Conservation (phyloP, 2,329 filamentous ascomycete genomes). For the Mycogone perniciosa region DNA sequence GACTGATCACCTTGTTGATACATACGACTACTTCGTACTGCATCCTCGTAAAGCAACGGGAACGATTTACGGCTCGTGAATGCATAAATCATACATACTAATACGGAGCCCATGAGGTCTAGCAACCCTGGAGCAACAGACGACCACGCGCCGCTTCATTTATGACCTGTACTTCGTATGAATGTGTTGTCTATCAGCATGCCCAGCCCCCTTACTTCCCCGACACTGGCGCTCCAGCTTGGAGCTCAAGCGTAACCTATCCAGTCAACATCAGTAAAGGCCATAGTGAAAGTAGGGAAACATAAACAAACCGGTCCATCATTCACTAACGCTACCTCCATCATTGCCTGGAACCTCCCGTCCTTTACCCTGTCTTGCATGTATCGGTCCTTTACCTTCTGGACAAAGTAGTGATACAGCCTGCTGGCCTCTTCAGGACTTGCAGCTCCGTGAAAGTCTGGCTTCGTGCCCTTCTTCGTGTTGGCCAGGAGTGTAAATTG, state of each 20-base stretch:
- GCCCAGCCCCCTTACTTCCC: conserved; percentile 1
- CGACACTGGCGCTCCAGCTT: conserved; percentile 18
- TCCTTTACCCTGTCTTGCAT: conserved; percentile 73
- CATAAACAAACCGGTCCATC: conserved; percentile 57
- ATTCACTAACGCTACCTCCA: conserved; percentile 91
- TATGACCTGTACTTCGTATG: too few species aligned
- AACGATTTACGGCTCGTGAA: too few species aligned
- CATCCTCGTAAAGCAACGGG: too few species aligned
- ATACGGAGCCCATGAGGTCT: too few species aligned
- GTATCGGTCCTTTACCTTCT: conserved; percentile 68
- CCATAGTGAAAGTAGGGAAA: not conserved
- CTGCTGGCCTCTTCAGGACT: conserved; percentile 69
- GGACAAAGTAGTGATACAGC: conserved; percentile 79
- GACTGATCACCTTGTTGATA: too few species aligned
- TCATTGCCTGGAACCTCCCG: conserved; percentile 98
- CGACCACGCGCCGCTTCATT: too few species aligned
- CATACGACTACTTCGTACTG: too few species aligned
- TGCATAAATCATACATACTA: too few species aligned
- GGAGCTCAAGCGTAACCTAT: conserved; percentile 22
- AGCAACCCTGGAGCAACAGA: too few species aligned
- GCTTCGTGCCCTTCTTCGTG: conserved; percentile 94
- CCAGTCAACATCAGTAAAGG: not conserved
- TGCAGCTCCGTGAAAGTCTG: conserved; percentile 87
- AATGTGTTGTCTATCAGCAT: too few species aligned
- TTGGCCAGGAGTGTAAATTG: conserved; percentile 92